Percentiles rank a stretch among this genome's conserved stretches.
phyloP scores from a whole-genome alignment of 257 asterid species.

The Nicotiana knightiana region DNA sequence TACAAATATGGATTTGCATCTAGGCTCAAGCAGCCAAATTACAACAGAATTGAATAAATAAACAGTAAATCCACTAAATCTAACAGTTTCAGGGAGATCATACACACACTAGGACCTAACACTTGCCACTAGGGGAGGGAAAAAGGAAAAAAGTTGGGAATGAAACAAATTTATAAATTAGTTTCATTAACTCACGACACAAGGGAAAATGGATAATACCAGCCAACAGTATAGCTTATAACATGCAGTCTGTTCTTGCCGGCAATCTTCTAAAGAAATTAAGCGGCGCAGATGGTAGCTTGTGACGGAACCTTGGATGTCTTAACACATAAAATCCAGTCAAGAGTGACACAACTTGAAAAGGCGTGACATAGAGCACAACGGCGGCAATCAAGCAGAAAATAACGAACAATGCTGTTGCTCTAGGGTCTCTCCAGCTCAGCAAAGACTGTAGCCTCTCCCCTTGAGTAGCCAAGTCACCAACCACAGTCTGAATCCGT shows the following conservation, averaged over 20 bases:
- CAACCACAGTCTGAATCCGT: constrained; percentile 65
- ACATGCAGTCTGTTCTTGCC: constrained; percentile 63
- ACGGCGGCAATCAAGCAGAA: constrained; percentile 58
- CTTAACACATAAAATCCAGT: constrained; percentile 56
- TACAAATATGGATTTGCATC: not conserved
- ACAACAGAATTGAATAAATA: not conserved
- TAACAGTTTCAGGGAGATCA: not conserved
- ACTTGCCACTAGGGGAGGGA: not conserved
- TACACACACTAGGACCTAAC: not conserved
- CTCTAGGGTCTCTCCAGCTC: constrained; percentile 83
- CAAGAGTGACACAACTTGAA: constrained; percentile 59
- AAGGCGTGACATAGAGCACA: constrained; percentile 58
- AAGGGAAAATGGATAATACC: not conserved
- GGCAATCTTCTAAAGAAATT: constrained; percentile 73
- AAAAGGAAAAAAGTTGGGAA: not conserved
- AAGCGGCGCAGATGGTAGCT: constrained; percentile 61
- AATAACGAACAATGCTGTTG: constrained; percentile 53
- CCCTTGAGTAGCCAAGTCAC: constrained; percentile 78
- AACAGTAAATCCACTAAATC: not conserved
- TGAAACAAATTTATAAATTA: not conserved
- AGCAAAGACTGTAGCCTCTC: constrained; percentile 63
- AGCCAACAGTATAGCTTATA: constrained; percentile 21
- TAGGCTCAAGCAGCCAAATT: not conserved
- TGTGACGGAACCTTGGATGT: constrained; percentile 63
- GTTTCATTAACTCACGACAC: not conserved